Evolutionary conservation across 208 protist species (phyloP).

Genomic region (Trypanosoma melophagium): DNA sequence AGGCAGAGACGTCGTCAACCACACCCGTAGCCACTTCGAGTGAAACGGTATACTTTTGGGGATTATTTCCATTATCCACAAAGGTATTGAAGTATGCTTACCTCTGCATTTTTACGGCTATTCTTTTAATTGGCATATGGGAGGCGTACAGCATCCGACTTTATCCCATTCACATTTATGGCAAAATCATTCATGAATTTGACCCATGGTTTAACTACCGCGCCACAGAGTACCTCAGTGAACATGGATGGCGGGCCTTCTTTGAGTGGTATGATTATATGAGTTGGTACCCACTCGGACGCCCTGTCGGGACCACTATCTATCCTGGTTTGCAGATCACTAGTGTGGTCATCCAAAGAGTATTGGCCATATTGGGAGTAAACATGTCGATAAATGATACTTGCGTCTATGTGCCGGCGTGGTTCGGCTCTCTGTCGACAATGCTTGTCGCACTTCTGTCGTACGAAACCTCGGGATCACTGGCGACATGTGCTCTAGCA

Average conservation of each 20-base stretch:
- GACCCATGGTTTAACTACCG: conserved; percentile 95
- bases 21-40: no score
- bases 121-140: conserved; percentile 25
- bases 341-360: conserved; percentile 88
- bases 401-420: conserved; percentile 95
- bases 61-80: no score
- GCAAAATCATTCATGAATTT: conserved; percentile 93
- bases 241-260: conserved; percentile 95
- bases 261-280: conserved; percentile 98
- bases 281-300: conserved; percentile 97
- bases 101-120: no score
- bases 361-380: conserved; percentile 70
- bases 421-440: conserved; percentile 91
- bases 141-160: conserved; percentile 64
- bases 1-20: no score
- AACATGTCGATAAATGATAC: conserved; percentile 94
- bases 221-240: conserved; percentile 86
- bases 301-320: conserved; percentile 96
- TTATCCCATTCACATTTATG: conserved; percentile 72
- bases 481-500: conserved; percentile 84
- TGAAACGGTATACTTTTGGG: no score
- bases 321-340: conserved; percentile 98
- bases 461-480: conserved; percentile 64
- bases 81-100: no score
- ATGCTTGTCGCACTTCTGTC: conserved; percentile 86